phyloP scores from a whole-genome alignment of 2,329 filamentous ascomycete species.

The Parasarocladium wereldwijsianum region DNA sequence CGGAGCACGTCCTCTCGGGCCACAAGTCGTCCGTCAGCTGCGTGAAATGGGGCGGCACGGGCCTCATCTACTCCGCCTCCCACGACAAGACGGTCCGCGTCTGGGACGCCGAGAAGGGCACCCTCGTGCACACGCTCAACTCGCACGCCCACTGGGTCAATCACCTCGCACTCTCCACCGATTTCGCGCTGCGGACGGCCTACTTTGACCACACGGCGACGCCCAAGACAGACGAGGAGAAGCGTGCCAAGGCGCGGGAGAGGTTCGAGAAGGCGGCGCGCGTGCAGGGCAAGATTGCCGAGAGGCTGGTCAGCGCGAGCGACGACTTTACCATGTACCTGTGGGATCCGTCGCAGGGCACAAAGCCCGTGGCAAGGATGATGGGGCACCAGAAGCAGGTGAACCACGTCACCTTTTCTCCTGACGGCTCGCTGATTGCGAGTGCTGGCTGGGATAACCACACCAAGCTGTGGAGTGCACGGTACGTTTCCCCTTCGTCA shows the following conservation, averaged over 20 bases:
- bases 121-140: slow-evolving; percentile 62
- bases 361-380: slow-evolving; percentile 75
- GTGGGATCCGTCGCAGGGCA: slow-evolving; percentile 69
- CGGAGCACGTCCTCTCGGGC: slow-evolving; percentile 71
- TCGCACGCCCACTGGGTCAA: slow-evolving; percentile 93
- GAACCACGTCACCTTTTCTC: slow-evolving; percentile 89
- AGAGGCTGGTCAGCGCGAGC: slow-evolving; percentile 77
- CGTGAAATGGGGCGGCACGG: slow-evolving; percentile 88
- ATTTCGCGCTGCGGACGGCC: slow-evolving; percentile 73
- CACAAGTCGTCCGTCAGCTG: slow-evolving; percentile 84
- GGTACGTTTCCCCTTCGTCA: slow-evolving; percentile 32
- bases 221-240: slow-evolving; percentile 55
- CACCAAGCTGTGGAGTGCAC: slow-evolving; percentile 79
- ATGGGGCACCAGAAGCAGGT: slow-evolving; percentile 95
- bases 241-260: slow-evolving; percentile 58
- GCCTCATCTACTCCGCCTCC: slow-evolving; percentile 67
- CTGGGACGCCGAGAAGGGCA: slow-evolving; percentile 72
- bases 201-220: slow-evolving; percentile 71
- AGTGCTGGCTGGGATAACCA: slow-evolving; percentile 89
- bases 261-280: slow-evolving; percentile 77
- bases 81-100: slow-evolving; percentile 89
- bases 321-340: slow-evolving; percentile 96
- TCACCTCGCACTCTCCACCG: slow-evolving; percentile 82
- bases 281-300: slow-evolving; percentile 60
- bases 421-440: slow-evolving; percentile 76